Conservation (phyloP, 495 filamentous ascomycete species). For the Aspergillus heteromorphus region DNA sequence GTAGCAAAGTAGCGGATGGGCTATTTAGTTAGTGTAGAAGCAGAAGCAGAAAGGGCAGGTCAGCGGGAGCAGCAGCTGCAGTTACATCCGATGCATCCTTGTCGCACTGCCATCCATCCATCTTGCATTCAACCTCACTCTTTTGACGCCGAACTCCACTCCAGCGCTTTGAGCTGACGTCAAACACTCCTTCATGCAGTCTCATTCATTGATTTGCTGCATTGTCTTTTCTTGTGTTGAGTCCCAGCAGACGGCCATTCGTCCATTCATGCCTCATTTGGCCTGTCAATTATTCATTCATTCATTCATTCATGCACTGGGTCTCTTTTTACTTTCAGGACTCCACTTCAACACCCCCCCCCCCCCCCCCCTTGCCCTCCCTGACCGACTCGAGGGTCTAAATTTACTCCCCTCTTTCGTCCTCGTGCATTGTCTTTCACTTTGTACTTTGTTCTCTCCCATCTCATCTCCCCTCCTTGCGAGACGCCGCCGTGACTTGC, state of each 20-base stretch:
- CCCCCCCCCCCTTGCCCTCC: not conserved
- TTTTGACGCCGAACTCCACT: slow-evolving; percentile 16
- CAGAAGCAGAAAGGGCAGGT: not conserved
- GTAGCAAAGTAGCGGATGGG: too few species aligned
- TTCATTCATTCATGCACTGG: not conserved
- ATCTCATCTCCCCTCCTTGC: not conserved
- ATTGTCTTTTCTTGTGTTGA: not conserved
- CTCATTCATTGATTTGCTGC: not conserved
- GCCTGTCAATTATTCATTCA: not conserved
- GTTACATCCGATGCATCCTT: not conserved
- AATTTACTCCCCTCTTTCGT: not conserved
- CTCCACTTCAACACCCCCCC: not conserved
- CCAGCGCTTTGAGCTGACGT: slow-evolving; percentile 16
- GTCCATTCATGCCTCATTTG: not conserved
- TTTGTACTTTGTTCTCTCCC: not conserved
- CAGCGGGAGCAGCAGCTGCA: not conserved
- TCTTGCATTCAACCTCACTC: not conserved
- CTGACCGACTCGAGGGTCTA: not conserved
- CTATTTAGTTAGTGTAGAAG: not conserved
- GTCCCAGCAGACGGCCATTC: not conserved
- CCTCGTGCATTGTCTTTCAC: not conserved
- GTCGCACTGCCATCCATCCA: not conserved
- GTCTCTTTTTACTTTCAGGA: not conserved
- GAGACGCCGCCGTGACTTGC: not conserved
- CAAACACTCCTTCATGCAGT: slow-evolving; percentile 8